Evolutionary conservation across 148 eudicot genomes (phyloP), one percentile per base, ranked within the genome.

Genomic region (Bassia scoparia): DNA sequence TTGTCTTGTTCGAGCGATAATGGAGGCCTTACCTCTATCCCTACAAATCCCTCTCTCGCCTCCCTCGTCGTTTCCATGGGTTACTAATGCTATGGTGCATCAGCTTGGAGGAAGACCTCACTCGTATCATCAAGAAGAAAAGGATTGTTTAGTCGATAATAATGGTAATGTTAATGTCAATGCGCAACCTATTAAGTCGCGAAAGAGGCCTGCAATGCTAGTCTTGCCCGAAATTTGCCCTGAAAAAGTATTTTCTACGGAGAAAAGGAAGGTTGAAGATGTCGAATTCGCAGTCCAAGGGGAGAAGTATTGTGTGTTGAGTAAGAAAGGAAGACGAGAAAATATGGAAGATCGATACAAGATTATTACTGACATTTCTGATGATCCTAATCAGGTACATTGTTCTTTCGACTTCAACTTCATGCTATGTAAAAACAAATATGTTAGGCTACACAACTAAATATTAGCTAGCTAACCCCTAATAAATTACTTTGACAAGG

Each of bases 321-420:
- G 86, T 67, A 87, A 81, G 81, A 82, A 81, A 81, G 90, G 90
- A 48, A 81, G 61, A 37, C 79, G 84, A n/a, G 80, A 81, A 26
- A 67, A 70, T 35, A 83, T 87, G 82, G 88, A 87, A 79, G 90
- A 87, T 83, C 73, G 85, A 21, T 83, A 76, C 78, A 81, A 76
- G 35, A 81, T 78, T 48, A 70, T 83, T 62, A 64, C 76, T 56
- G 77, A 87, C 48, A 70, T 83, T 8, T 67, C 66, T 24, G 82
- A 78, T 17, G 81, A 87, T 30, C 76, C 86, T 71, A 84, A 74
- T 54, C 89, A 87, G 85, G 89, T 84, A 85, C 17, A 59, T 76
- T 64, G 17, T 4, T 30, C 43, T 7, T 50, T 70, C n/a, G n/a
- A 35, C 52, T 49, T 31, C 55, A 41, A 41, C 12, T 41, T 37